These are phyloP conservation scores for Candida krabiensis DNA, from an alignment of 805 yeast genomes.

Conservation along the genomic window DNA sequence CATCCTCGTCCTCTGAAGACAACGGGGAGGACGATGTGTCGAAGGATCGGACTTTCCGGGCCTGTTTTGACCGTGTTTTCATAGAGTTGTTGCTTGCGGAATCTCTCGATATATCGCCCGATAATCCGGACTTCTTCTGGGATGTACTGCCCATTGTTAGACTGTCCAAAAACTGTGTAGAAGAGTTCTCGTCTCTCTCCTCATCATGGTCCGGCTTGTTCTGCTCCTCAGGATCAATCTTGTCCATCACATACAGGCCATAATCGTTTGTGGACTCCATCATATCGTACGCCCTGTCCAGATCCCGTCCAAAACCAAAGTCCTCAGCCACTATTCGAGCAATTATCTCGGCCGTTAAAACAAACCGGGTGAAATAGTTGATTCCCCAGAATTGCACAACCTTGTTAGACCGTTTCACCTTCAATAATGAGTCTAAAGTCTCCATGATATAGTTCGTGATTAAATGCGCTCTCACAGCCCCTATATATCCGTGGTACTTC, in stretches of 20 bases:
- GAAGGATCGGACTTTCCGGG: too few relatives aligned
- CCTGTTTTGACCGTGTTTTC: too few relatives aligned
- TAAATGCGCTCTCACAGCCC: slow-evolving; percentile 53
- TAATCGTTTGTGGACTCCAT: slow-evolving; percentile 45
- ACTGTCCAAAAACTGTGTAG: too few relatives aligned
- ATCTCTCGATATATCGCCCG: too few relatives aligned
- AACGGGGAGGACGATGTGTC: background rate
- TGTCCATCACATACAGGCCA: slow-evolving; percentile 36
- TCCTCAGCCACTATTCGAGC: slow-evolving; percentile 52
- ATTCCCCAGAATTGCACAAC: slow-evolving; percentile 63
- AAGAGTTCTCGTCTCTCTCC: too few relatives aligned
- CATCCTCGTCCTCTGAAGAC: slow-evolving; percentile 7
- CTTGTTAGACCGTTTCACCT: slow-evolving; percentile 34
- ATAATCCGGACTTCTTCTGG: too few relatives aligned
- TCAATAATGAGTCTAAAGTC: slow-evolving; percentile 33
- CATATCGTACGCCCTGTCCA: slow-evolving; percentile 46
- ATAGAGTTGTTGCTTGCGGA: too few relatives aligned
- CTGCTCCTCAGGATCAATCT: slow-evolving; percentile 12
- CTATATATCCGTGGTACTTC: slow-evolving; percentile 61
- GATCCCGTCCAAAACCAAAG: slow-evolving; percentile 29
- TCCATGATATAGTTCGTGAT: slow-evolving; percentile 46
- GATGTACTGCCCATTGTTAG: background rate
- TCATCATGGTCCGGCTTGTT: too few relatives aligned
- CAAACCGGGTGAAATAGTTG: slow-evolving; percentile 54
- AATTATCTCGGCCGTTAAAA: slow-evolving; percentile 63